phyloP scores from a whole-genome alignment of 345 rosid species.

The Balakata baccata region DNA sequence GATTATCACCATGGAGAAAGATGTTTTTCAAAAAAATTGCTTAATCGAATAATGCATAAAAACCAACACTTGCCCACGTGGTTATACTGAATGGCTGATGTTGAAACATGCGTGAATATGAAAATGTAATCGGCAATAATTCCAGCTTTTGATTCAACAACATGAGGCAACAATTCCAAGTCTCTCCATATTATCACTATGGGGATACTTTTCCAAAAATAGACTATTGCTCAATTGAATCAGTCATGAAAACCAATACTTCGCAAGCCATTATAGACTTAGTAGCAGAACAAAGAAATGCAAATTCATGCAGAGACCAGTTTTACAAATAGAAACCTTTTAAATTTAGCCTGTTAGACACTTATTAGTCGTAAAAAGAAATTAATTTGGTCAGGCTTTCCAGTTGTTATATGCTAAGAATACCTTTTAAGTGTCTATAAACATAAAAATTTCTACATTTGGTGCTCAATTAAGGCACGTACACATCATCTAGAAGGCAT shows the following conservation, averaged over 20 bases:
- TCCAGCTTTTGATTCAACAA: not conserved
- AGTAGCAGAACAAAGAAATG: not conserved
- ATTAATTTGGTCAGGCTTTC: not conserved
- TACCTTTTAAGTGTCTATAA: not conserved
- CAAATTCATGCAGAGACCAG: not conserved
- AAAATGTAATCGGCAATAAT: too few species aligned
- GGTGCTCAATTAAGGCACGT: not conserved
- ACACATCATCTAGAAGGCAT: not conserved
- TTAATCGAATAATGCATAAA: not conserved
- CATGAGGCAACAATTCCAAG: not conserved
- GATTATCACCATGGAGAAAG: not conserved
- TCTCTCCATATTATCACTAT: not conserved
- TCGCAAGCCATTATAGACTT: not conserved
- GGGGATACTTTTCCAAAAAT: not conserved
- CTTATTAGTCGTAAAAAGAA: not conserved
- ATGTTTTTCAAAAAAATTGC: not conserved
- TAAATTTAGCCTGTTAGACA: not conserved
- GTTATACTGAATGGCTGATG: not conserved
- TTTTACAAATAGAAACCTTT: not conserved
- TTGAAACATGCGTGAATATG: too few species aligned
- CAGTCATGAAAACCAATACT: not conserved
- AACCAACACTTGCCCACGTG: not conserved
- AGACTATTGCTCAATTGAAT: not conserved
- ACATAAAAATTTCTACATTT: not conserved
- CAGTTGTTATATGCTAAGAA: not conserved